Evolutionary conservation across 129 eudicot species (phyloP), one percentile per base, ranked within the genome.

Genomic region (Artemisia annua): DNA sequence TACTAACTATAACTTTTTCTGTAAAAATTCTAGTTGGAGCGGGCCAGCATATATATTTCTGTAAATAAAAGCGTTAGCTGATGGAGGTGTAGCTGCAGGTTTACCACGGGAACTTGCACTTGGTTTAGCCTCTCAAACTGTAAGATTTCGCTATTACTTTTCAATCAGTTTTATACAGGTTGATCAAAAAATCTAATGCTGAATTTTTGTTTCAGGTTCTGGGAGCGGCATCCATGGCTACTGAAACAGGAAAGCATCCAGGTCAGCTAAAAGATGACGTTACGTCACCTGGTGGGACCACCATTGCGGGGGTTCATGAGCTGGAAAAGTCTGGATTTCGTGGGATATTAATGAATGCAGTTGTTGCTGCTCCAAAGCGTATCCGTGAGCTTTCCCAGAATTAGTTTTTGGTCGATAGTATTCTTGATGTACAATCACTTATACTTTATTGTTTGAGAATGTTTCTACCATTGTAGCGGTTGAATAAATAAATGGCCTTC

Each of bases 1-100:
- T 11, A 43, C 48, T 9, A 7, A 48, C 62, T 11, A 7, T 55
- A 56, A 2, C 43, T 50, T 46, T 11, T 13, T 48, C 17, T 39
- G 32, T 19, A 3, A 58, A 13, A 53, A 72, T 53, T 26, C 53
- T 85, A 95, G 99, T 86, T 96, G 86, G 28, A 90, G 98, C 49
- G 97, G 98, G 43, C 97, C 98, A n/a, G 98, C 98, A 26, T 93
- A 93, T 73, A 87, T 89, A 61, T 93, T 58, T 59, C 22, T 93
- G 72, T 95, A 89, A 55, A 93, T 93, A 51, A 96, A 93, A 87
- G 96, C 98, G 39, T 89, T 93, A 82, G 97, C 96, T 54, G 98
- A 93, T 80, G 98, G 97, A 79, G 98, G 92, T 52, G 98, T 89
- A 32, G 98, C 97, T 76, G 98, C 98, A 30, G 98, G 98, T 76